phyloP scores from a whole-genome alignment of 2,329 filamentous ascomycete genomes.

The Diaporthe australafricana region DNA sequence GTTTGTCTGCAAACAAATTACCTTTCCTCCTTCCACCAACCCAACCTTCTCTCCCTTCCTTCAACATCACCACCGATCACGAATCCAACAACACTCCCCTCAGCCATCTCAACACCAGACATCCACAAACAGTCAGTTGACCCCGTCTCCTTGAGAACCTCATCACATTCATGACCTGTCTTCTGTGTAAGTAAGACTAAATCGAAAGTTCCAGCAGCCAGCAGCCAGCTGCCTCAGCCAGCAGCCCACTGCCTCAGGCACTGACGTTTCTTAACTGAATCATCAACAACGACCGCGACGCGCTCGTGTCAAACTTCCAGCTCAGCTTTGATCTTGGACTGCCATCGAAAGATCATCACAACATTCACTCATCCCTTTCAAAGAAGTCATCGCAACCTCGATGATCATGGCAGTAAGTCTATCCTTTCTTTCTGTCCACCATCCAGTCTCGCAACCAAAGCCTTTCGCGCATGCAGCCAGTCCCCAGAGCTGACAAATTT shows the following conservation, averaged over 20 bases:
- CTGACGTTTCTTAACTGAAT: neutral
- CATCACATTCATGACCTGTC: neutral
- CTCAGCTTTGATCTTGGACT: neutral
- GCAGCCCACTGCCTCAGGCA: slow-evolving; percentile 10
- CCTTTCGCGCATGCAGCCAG: neutral
- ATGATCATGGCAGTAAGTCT: slow-evolving; percentile 16
- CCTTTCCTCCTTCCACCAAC: neutral
- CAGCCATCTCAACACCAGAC: neutral
- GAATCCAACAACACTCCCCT: neutral
- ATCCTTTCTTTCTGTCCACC: neutral
- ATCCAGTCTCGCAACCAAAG: no score
- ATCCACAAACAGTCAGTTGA: slow-evolving; percentile 3
- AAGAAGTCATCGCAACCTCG: neutral
- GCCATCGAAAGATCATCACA: neutral
- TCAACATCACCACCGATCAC: neutral
- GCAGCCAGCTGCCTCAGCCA: no score
- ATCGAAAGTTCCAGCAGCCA: no score
- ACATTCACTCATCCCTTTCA: neutral
- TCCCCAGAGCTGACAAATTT: neutral
- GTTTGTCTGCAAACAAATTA: neutral
- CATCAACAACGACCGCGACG: neutral
- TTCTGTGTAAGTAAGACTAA: neutral
- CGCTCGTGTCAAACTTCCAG: neutral
- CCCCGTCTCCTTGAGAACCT: neutral
- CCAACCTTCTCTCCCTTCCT: slow-evolving; percentile 8